These are phyloP conservation scores for Nakazawaea holstii DNA, from an alignment of 805 yeast species.

Conservation along the genomic window DNA sequence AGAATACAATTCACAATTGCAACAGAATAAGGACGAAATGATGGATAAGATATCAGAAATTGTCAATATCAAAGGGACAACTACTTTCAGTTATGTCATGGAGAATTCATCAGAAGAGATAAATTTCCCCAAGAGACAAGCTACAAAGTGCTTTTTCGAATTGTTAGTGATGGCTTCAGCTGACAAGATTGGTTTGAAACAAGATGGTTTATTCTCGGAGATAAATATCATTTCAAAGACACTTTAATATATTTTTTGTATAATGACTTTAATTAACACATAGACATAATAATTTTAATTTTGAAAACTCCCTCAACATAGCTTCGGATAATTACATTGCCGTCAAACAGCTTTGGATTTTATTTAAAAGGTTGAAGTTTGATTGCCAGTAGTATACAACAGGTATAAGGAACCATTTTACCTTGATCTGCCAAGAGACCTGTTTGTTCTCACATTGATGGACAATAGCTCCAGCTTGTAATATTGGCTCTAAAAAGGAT, in stretches of 20 bases:
- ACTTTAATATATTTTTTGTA: neutral
- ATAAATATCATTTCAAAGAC: conserved; percentile 34
- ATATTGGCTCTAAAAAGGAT: too few relatives aligned
- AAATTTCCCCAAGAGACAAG: conserved; percentile 43
- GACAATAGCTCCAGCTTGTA: too few relatives aligned
- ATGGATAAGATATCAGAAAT: conserved; percentile 13
- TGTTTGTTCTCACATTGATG: too few relatives aligned
- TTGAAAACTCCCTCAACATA: too few relatives aligned
- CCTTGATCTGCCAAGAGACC: too few relatives aligned
- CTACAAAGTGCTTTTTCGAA: conserved; percentile 75
- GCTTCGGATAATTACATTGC: too few relatives aligned
- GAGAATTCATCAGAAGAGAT: conserved; percentile 15
- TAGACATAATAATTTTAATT: neutral
- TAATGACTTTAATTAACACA: conserved; percentile 15
- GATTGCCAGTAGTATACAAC: too few relatives aligned
- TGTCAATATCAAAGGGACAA: conserved; percentile 15
- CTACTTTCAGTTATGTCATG: conserved; percentile 34
- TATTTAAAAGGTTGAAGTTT: too few relatives aligned
- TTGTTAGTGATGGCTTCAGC: conserved; percentile 74
- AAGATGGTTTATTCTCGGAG: conserved; percentile 54
- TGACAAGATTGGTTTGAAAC: conserved; percentile 61
- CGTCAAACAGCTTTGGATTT: too few relatives aligned
- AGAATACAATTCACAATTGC: neutral
- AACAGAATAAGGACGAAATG: neutral
- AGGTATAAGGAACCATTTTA: too few relatives aligned